Evolutionary conservation across 2,329 filamentous ascomycete genomes (phyloP).

Genomic region (Claviceps sp.): DNA sequence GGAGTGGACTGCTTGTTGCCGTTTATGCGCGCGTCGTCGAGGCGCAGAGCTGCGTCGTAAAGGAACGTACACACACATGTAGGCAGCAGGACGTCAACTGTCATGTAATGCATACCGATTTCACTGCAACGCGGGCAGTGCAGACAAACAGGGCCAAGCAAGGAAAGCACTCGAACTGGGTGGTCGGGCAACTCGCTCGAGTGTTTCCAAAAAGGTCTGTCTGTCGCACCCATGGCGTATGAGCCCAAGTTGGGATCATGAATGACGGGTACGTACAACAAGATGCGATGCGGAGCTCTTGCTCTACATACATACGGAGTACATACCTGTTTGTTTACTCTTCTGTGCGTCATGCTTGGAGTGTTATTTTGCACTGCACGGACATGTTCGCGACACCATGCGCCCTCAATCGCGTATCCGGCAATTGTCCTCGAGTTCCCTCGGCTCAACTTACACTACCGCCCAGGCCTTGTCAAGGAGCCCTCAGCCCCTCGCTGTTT

Average conservation of each 20-base stretch:
- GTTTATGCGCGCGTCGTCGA: not conserved
- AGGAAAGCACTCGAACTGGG: not conserved
- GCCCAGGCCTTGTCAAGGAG: not conserved
- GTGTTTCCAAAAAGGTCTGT: not conserved
- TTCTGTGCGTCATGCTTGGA: not conserved
- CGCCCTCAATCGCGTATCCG: not conserved
- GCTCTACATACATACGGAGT: not conserved
- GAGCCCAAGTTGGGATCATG: not conserved
- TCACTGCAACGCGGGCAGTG: not conserved
- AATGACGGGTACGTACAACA: not conserved
- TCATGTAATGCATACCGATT: not conserved
- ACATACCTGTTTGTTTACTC: not conserved
- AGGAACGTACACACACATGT: not conserved
- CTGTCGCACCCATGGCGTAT: not conserved
- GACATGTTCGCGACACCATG: slow-evolving; percentile 3
- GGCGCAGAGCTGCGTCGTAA: not conserved
- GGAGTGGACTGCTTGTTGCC: not conserved
- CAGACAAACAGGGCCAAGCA: not conserved
- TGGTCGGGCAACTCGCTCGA: not conserved
- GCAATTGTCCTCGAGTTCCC: not conserved
- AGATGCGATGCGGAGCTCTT: not conserved
- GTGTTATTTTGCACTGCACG: not conserved
- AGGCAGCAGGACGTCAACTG: not conserved
- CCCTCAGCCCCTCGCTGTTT: too few species aligned
- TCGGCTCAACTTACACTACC: not conserved